Evolutionary conservation across 1,139 yeast genomes (phyloP).

Genomic region (Blastobotrys proliferans): DNA sequence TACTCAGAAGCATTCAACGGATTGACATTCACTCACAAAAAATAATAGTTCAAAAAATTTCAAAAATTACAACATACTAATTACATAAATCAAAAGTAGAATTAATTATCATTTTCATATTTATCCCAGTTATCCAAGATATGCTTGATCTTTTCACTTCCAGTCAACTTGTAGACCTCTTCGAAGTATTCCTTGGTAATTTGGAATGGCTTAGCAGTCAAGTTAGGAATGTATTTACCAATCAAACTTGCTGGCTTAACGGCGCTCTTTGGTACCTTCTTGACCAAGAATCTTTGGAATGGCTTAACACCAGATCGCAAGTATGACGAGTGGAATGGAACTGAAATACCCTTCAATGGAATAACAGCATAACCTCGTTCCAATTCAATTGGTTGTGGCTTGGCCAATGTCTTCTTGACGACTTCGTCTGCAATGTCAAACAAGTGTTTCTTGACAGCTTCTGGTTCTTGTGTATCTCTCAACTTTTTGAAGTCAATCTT

Average conservation of each 20-base stretch:
- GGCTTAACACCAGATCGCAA: conserved; percentile 98
- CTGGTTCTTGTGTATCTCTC: conserved; percentile 75
- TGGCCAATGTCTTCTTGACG: conserved; percentile 70
- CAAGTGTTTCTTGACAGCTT: conserved; percentile 83
- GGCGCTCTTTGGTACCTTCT: conserved; percentile 92
- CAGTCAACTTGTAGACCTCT: conserved; percentile 88
- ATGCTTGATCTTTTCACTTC: conserved; percentile 83
- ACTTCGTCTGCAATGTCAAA: conserved; percentile 84
- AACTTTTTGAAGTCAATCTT: conserved; percentile 89
- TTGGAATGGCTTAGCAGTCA: conserved; percentile 96
- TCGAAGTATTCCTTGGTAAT: conserved; percentile 95
- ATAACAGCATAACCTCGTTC: conserved; percentile 98
- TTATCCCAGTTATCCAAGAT: conserved; percentile 94
- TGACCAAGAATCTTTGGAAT: conserved; percentile 93
- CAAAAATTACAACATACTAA: neutral
- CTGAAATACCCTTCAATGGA: conserved; percentile 97
- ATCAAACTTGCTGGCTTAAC: conserved; percentile 91
- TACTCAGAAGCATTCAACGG: conserved; percentile 38
- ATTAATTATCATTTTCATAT: conserved; percentile 41
- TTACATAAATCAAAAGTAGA: conserved; percentile 7
- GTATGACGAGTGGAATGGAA: conserved; percentile 98
- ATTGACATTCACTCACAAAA: conserved; percentile 25
- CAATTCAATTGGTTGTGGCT: conserved; percentile 94
- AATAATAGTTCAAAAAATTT: neutral
- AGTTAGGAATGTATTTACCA: conserved; percentile 95